Base-by-base conservation (phyloP, 345 rosid genomes). In the Brassica rapa region DNA sequence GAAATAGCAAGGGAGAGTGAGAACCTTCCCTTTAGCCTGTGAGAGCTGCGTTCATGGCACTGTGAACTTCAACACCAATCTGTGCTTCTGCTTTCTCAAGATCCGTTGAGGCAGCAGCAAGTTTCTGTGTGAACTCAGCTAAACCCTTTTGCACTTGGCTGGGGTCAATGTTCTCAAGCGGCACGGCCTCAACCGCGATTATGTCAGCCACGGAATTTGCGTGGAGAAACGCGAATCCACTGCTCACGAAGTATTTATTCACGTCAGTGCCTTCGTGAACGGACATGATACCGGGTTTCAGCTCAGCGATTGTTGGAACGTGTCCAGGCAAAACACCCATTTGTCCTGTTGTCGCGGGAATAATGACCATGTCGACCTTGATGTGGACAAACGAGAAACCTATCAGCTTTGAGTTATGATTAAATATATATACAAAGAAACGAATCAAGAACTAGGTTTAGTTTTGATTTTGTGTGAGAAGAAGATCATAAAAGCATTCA, bases 241-340 rank as follows among this genome's bases (percentile, higher is more conserved):
- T 86, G 93, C 97, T 94, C 3, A 94, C 46, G 37, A 94, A 94
- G 81, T 90, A 92, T 71, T 94, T 94, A 30, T 83, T 87, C 25
- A 78, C 74, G 53, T 90, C 88, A 63, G 85, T 92, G 43, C 88
- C 98, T 83, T 92, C 97, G 60, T 92, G 97, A 46, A 94, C 98
- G 0, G 97, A 87, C 83, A 94, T 72, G 67, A 92, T 73, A 15
- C 97, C 97, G 0, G 98, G 98, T 75, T 92, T 92, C 70, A 92
- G 82, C 88, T 94, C 98, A 25, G 95, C 90, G 62, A 94, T 89
- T 37, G 97, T 88, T 1, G 95, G 87, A 12, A 89, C 97, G 61
- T 91, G 97, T 70, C 95, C 95, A 0, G 97, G 97, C 78, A 94
- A 80, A 68, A 92, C 93, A 77, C 97, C 98, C 95, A 92, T 92